Evolutionary conservation across 2,329 filamentous ascomycete genomes (phyloP), one percentile per base, ranked within the genome.

Genomic region (Alternaria gaisen): DNA sequence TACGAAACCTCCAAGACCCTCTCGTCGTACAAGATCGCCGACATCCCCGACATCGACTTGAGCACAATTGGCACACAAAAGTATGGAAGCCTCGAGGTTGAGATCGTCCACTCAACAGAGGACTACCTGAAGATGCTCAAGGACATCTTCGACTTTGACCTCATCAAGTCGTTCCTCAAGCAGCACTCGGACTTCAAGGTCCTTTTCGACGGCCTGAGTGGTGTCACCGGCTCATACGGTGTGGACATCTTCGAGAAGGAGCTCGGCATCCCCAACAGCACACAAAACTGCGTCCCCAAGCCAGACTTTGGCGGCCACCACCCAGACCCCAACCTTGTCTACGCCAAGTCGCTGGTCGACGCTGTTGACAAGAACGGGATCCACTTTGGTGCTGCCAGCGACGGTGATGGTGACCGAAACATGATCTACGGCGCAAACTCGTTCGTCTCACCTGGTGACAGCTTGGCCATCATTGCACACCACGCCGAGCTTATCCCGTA

Each of bases 401-500:
- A 99, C 72, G 95, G 95, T 71, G 95, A 99, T 74, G 95, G 95
- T 74, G 95, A 99, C 85, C 92, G 95, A 72, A 99, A 99, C 88
- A 99, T 99, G 95, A 99, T 99, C 77, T 99, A 99, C 82, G 95
- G 95, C 65, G 94, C 94, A 69, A 94, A 96, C 75, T 89, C 91
- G 44, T 99, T 99, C 77, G 95, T 99, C 64, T 98, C 94, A 8
- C 95, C 95, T 8, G 95, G 95, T 77, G 95, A 99, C 85, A 97
- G 93, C 75, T 85, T 99, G 74, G 95, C 95, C 76, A 99, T 99
- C 79, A 99, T 99, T 76, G 93, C 95, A 50, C 95, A 99, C 85
- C 91, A 99, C 79, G 93, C 95, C 70, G 88, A 97, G 73, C 88
- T 97, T 62, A 99, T 99, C 74, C 95, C 95, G 60, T 99, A 97